A percentile compares a stretch with the other conserved stretches of the same genome.
phyloP scores from a whole-genome alignment of 768 basidiomycete genomes.

The Serpula lacrymans region DNA sequence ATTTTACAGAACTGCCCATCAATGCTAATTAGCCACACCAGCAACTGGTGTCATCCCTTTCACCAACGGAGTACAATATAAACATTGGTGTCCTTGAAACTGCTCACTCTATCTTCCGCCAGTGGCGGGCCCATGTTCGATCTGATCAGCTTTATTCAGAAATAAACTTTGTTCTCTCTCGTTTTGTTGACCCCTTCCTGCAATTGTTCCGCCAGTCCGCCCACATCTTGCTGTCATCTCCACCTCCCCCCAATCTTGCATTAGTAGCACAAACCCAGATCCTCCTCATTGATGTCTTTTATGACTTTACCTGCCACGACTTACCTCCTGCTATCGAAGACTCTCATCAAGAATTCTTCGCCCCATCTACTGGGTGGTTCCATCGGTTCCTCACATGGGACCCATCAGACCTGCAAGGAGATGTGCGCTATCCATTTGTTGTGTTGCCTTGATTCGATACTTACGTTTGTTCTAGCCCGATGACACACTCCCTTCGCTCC shows the following conservation, averaged over 20 bases:
- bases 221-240: slow-evolving; percentile 42
- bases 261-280: slow-evolving; percentile 71
- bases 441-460: slow-evolving; percentile 1
- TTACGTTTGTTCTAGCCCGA: slow-evolving; percentile 51
- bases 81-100: slow-evolving; percentile 92
- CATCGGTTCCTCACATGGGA: slow-evolving; percentile 82
- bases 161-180: slow-evolving; percentile 86
- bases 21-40: slow-evolving; percentile 25
- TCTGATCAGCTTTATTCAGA: slow-evolving; percentile 83
- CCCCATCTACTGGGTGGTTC: slow-evolving; percentile 63
- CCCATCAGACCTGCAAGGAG: slow-evolving; percentile 59
- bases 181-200: slow-evolving; percentile 83
- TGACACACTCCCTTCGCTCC: slow-evolving; percentile 76
- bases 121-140: slow-evolving; percentile 89
- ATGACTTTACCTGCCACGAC: slow-evolving; percentile 94
- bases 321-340: slow-evolving; percentile 94
- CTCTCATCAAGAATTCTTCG: slow-evolving; percentile 79
- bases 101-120: slow-evolving; percentile 92
- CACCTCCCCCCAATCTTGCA: slow-evolving; percentile 35
- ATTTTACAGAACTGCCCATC: slow-evolving; percentile 1
- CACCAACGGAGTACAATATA: slow-evolving; percentile 72
- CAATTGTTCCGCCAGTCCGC: slow-evolving; percentile 74
- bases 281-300: slow-evolving; percentile 81
- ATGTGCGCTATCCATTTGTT: slow-evolving; percentile 39
- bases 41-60: slow-evolving; percentile 89